phyloP scores from a whole-genome alignment of 2,329 filamentous ascomycete genomes.

The Trichoderma koningiopsis region DNA sequence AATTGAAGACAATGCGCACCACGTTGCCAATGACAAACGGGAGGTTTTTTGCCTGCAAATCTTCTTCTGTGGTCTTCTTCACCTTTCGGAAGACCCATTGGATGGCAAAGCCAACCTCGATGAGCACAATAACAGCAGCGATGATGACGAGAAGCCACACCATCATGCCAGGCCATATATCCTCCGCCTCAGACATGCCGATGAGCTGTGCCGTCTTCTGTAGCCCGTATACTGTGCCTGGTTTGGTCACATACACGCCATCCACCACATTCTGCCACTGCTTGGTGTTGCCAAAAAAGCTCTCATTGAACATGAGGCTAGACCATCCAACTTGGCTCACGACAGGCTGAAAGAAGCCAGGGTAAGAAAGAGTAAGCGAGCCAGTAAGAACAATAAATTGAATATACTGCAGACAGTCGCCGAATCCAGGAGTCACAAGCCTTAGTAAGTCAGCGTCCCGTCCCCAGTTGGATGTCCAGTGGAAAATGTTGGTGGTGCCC shows the following conservation, averaged over 20 bases:
- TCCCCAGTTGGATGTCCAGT: constrained; percentile 98
- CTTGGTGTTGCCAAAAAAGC: constrained; percentile 71
- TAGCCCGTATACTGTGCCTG: constrained; percentile 81
- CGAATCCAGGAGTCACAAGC: constrained; percentile 92
- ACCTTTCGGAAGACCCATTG: constrained; percentile 77
- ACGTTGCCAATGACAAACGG: constrained; percentile 81
- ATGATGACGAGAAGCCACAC: constrained; percentile 85
- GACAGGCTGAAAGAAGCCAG: constrained; percentile 91
- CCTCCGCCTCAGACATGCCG: constrained; percentile 72
- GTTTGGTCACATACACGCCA: constrained; percentile 82
- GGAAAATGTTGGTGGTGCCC: constrained; percentile 87
- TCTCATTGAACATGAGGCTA: constrained; percentile 87
- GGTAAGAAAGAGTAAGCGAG: constrained; percentile 83
- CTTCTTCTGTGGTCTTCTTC: constrained; percentile 75
- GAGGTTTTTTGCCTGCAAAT: constrained; percentile 86
- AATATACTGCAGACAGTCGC: constrained; percentile 94
- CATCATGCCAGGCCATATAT: constrained; percentile 94
- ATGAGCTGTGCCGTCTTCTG: constrained; percentile 78
- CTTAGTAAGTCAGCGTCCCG: constrained; percentile 89
- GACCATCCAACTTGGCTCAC: constrained; percentile 90
- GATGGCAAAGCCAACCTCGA: constrained; percentile 73
- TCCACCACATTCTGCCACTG: constrained; percentile 72
- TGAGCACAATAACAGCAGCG: constrained; percentile 64
- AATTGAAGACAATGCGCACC: constrained; percentile 88
- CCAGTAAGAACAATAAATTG: constrained; percentile 90